Base-by-base conservation (phyloP, 2,329 filamentous ascomycete species). In the Colletotrichum scovillei region DNA sequence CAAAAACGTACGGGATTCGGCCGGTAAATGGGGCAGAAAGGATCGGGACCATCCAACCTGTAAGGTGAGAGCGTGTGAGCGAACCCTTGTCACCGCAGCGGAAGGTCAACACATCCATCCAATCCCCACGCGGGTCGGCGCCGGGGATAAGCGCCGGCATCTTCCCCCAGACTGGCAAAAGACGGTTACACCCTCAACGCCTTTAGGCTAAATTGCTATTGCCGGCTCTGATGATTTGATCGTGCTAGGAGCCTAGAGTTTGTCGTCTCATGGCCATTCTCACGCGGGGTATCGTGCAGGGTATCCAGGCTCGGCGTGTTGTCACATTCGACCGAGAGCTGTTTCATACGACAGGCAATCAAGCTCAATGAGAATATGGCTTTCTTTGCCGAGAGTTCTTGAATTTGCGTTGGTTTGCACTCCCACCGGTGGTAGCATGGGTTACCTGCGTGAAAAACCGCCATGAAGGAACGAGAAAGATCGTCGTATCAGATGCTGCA, bases 191-290 rank as follows among this genome's bases (percentile, higher is more conserved):
- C 46, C n/a, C 12, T 32, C 19, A 8, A 11, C 24, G 22, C 7
- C 5, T 70, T 71, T 56, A 73, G 71, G 67, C 71, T 73, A 71
- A 73, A 71, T 70, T 35, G 16, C 46, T 73, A 66, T 66, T 70
- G 67, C 71, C 67, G 67, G 60, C 24, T 14, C 8, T 62, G 55
- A 63, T 66, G 30, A 32, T 9, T 32, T 32, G 9, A 32, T 32
- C 60, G 28, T 62, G 28, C 28, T 57, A 46, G 3, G 30, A 32
- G 30, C 30, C 30, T 32, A 32, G 16, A 28, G 62, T 59, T 57
- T 65, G 67, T 60, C 66, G 56, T 62, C 7, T 14, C 7, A 26
- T 28, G 35, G 35, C 22, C 49, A 22, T 57, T 66, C 5, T 1
- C 35, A 65, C 71, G 67, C 71, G 71, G 71, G 71, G 71, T 66